phyloP scores from a whole-genome alignment of 1,284 basidiomycete species.

The Ceratobasidium sp. region DNA sequence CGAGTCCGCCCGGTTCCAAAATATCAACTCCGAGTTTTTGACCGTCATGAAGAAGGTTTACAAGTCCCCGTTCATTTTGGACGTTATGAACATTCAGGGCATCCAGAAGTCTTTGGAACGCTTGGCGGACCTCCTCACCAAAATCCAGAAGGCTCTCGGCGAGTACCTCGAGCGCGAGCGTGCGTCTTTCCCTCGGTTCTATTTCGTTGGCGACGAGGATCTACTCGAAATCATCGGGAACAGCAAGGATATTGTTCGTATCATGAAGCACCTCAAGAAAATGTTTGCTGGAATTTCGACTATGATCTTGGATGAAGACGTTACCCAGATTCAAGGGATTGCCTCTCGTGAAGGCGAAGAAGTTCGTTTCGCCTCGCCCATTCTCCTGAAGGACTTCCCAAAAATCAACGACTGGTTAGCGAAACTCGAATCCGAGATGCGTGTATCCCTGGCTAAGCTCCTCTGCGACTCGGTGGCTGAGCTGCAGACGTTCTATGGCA shows the following conservation, averaged over 20 bases:
- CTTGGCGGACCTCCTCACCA: slow-evolving; percentile 93
- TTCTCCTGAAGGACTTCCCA: slow-evolving; percentile 90
- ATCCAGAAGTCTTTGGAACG: slow-evolving; percentile 98
- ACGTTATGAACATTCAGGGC: slow-evolving; percentile 96
- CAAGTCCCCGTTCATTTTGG: slow-evolving; percentile 97
- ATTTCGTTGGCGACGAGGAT: slow-evolving; percentile 99
- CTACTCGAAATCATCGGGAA: slow-evolving; percentile 99
- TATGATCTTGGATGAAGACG: slow-evolving; percentile 88
- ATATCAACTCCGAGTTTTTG: slow-evolving; percentile 98
- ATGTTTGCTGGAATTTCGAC: slow-evolving; percentile 99
- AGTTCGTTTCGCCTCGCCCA: slow-evolving; percentile 85
- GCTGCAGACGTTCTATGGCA: slow-evolving; percentile 85
- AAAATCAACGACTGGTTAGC: slow-evolving; percentile 99
- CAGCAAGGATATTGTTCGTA: slow-evolving; percentile 96
- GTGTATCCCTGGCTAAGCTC: slow-evolving; percentile 86
- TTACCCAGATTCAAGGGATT: slow-evolving; percentile 90
- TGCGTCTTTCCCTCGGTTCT: slow-evolving; percentile 98
- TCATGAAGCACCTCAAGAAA: slow-evolving; percentile 99
- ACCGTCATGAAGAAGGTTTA: slow-evolving; percentile 99
- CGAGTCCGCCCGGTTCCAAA: slow-evolving; percentile 96
- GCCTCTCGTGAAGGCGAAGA: slow-evolving; percentile 96
- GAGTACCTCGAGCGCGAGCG: slow-evolving; percentile 99
- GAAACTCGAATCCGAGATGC: slow-evolving; percentile 94
- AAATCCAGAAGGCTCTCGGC: slow-evolving; percentile 99
- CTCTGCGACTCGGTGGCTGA: slow-evolving; percentile 85